Evolutionary conservation across 2,329 filamentous ascomycete genomes (phyloP).

Genomic region (Penicillium nordicum): DNA sequence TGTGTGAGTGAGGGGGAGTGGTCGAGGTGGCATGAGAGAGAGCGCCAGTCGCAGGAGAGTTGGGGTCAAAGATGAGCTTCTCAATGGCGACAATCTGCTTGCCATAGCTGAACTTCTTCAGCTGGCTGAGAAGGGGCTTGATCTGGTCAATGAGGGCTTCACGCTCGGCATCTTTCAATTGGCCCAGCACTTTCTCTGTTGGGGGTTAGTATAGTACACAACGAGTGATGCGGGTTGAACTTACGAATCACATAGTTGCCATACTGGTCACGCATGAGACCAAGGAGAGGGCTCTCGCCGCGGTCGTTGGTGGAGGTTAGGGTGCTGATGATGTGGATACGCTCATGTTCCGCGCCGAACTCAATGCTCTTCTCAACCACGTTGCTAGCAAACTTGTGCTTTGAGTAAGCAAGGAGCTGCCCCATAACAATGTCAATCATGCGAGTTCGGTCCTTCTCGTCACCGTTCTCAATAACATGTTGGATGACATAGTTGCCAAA

Average conservation of each 20-base stretch:
- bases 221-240: constrained; percentile 39
- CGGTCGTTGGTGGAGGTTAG: constrained; percentile 60
- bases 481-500: constrained; percentile 97
- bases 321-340: constrained; percentile 63
- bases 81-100: constrained; percentile 66
- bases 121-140: constrained; percentile 56
- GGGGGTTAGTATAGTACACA: constrained; percentile 22
- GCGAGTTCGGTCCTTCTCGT: constrained; percentile 65
- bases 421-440: constrained; percentile 72
- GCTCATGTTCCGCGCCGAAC: constrained; percentile 65
- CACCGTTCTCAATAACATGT: constrained; percentile 79
- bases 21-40: constrained; percentile 34
- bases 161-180: constrained; percentile 59
- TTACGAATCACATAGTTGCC: constrained; percentile 97
- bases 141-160: constrained; percentile 61
- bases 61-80: constrained; percentile 48
- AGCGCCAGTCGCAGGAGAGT: constrained; percentile 23
- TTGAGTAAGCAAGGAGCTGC: constrained; percentile 72
- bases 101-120: constrained; percentile 63
- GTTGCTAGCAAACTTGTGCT: constrained; percentile 95
- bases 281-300: constrained; percentile 66
- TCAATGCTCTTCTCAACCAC: constrained; percentile 92
- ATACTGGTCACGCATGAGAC: constrained; percentile 83
- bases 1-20: constrained; percentile 41
- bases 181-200: constrained; percentile 72